Conservation (phyloP, 2,329 filamentous ascomycete genomes). For the Hypoxylon sp. region DNA sequence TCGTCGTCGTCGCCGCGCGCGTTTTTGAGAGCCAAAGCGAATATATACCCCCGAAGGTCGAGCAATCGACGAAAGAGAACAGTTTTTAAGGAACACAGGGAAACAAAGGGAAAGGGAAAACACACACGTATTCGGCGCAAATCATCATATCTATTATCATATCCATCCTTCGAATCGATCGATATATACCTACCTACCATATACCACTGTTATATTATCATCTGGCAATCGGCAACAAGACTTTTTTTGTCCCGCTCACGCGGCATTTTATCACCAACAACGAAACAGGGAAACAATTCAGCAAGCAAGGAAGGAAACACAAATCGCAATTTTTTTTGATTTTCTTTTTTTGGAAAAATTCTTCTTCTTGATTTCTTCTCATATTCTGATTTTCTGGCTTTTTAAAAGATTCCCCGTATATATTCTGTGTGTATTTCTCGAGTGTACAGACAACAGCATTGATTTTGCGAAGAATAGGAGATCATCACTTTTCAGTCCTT, state of each 20-base stretch:
- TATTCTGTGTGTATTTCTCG: constrained; percentile 7
- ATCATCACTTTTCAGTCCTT: too few species aligned
- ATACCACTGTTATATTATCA: constrained; percentile 8
- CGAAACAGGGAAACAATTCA: not conserved
- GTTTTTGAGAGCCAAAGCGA: constrained; percentile 11
- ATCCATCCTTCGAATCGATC: constrained; percentile 9
- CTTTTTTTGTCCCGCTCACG: constrained; percentile 44
- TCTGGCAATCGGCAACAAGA: constrained; percentile 33
- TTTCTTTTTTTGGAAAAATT: not conserved
- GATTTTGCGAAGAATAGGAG: too few species aligned
- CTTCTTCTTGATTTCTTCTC: too few species aligned
- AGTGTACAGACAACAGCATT: too few species aligned
- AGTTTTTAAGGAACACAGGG: too few species aligned
- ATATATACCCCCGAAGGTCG: constrained; percentile 35
- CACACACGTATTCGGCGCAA: constrained; percentile 17
- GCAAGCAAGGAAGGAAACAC: too few species aligned
- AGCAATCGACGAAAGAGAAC: constrained; percentile 27
- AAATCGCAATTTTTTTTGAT: too few species aligned
- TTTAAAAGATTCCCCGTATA: constrained; percentile 4
- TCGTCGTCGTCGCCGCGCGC: constrained; percentile 31
- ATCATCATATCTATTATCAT: too few species aligned
- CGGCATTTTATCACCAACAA: constrained; percentile 32
- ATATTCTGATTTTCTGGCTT: constrained; percentile 26
- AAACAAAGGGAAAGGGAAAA: constrained; percentile 6
- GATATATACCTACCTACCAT: constrained; percentile 13